These are phyloP conservation scores for Oropetium thomaeum DNA, from an alignment of 176 grass and related monocot genomes.

Conservation along the genomic window DNA sequence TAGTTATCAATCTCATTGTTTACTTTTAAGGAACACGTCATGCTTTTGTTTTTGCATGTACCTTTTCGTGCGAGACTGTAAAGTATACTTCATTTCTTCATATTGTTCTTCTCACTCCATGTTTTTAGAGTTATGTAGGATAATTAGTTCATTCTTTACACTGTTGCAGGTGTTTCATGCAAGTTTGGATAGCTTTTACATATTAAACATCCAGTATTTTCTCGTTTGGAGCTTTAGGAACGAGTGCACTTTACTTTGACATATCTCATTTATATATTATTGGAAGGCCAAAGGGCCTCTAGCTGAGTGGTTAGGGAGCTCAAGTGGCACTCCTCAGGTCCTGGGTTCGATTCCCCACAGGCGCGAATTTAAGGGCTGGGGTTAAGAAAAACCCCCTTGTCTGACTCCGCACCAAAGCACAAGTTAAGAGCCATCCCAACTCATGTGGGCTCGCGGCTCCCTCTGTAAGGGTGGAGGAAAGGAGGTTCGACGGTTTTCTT, in stretches of 20 bases:
- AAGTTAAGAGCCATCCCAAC: too few relatives aligned
- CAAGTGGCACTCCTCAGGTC: too few relatives aligned
- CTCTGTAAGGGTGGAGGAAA: too few relatives aligned
- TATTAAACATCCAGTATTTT: not conserved
- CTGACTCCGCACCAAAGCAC: too few relatives aligned
- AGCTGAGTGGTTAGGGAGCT: too few relatives aligned
- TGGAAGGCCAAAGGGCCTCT: too few relatives aligned
- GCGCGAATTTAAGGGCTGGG: too few relatives aligned
- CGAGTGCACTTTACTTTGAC: not conserved
- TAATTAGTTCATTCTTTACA: not conserved
- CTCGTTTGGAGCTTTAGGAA: not conserved
- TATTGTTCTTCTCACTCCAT: not conserved
- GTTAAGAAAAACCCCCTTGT: too few relatives aligned
- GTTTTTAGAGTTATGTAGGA: not conserved
- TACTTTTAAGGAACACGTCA: not conserved
- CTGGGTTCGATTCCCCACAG: too few relatives aligned
- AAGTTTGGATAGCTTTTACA: not conserved
- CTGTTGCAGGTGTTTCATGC: not conserved
- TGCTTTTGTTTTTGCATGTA: not conserved
- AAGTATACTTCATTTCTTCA: not conserved
- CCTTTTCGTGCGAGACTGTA: not conserved
- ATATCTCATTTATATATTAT: not conserved
- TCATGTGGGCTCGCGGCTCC: too few relatives aligned
- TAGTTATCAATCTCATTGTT: not conserved
- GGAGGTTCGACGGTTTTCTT: too few relatives aligned